These are phyloP conservation scores for Hirsutella thompsonii DNA, from an alignment of 2,329 filamentous ascomycete species.

Conservation along the genomic window DNA sequence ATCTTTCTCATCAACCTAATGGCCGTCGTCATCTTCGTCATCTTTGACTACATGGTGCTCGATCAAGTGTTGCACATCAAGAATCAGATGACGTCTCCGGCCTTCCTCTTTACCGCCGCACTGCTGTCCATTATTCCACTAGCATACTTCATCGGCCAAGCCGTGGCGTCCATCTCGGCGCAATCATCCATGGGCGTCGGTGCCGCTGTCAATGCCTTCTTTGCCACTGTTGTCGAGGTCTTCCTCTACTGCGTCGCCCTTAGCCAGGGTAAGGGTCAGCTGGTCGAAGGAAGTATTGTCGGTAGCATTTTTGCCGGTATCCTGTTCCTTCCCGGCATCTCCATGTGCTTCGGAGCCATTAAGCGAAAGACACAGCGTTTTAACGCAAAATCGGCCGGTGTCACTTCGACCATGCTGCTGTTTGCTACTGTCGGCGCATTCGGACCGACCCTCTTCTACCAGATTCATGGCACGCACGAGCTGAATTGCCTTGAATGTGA, in stretches of 20 bases:
- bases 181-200: slow-evolving; percentile 98
- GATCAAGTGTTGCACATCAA: slow-evolving; percentile 55
- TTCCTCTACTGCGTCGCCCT: slow-evolving; percentile 94
- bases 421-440: slow-evolving; percentile 95
- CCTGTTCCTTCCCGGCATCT: slow-evolving; percentile 83
- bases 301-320: slow-evolving; percentile 97
- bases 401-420: slow-evolving; percentile 94
- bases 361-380: slow-evolving; percentile 98
- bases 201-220: slow-evolving; percentile 95
- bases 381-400: slow-evolving; percentile 90
- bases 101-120: slow-evolving; percentile 73
- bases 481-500: slow-evolving; percentile 66
- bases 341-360: slow-evolving; percentile 97
- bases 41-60: slow-evolving; percentile 82
- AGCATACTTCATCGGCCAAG: slow-evolving; percentile 97
- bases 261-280: slow-evolving; percentile 77
- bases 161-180: slow-evolving; percentile 94
- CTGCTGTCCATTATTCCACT: slow-evolving; percentile 89
- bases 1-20: slow-evolving; percentile 98
- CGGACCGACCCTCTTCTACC: slow-evolving; percentile 91
- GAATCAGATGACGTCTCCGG: slow-evolving; percentile 64
- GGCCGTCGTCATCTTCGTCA: slow-evolving; percentile 83
- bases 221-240: slow-evolving; percentile 94
- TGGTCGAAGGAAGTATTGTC: slow-evolving; percentile 94
- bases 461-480: slow-evolving; percentile 96